Percentiles rank a stretch among this genome's conserved stretches.
phyloP scores from a whole-genome alignment of 2,329 filamentous ascomycete species.

The Keithomyces neogunnii region DNA sequence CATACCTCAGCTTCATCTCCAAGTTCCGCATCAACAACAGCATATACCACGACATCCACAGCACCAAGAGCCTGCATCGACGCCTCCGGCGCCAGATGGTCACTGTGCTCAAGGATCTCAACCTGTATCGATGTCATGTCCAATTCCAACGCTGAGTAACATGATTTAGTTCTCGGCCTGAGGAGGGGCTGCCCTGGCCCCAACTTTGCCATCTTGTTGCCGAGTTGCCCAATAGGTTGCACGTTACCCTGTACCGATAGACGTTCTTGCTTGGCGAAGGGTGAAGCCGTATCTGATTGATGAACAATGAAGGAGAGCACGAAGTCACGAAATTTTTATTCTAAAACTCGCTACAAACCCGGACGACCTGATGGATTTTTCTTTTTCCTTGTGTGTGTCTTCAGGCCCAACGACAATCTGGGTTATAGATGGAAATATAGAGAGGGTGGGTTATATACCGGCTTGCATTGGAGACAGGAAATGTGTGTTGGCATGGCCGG shows the following conservation, averaged over 20 bases:
- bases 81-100: neutral
- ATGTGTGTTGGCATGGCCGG: too few relatives aligned
- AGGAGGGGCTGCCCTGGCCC: neutral
- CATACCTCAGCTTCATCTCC: constrained; percentile 6
- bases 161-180: neutral
- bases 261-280: neutral
- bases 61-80: constrained; percentile 1
- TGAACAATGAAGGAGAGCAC: neutral
- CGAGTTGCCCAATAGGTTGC: too few relatives aligned
- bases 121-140: neutral
- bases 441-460: neutral
- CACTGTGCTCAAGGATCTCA: neutral
- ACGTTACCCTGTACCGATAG: neutral
- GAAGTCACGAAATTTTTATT: constrained; percentile 1
- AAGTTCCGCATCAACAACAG: constrained; percentile 1
- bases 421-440: neutral
- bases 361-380: neutral
- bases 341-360: neutral
- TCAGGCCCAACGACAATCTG: neutral
- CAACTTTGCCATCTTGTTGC: neutral
- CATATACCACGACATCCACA: constrained; percentile 1
- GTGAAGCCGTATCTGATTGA: neutral
- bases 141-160: constrained; percentile 1
- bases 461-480: too few relatives aligned
- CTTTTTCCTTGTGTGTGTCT: neutral